phyloP scores from a whole-genome alignment of 352 stramenopile genomes.

The Pythium volutum region DNA sequence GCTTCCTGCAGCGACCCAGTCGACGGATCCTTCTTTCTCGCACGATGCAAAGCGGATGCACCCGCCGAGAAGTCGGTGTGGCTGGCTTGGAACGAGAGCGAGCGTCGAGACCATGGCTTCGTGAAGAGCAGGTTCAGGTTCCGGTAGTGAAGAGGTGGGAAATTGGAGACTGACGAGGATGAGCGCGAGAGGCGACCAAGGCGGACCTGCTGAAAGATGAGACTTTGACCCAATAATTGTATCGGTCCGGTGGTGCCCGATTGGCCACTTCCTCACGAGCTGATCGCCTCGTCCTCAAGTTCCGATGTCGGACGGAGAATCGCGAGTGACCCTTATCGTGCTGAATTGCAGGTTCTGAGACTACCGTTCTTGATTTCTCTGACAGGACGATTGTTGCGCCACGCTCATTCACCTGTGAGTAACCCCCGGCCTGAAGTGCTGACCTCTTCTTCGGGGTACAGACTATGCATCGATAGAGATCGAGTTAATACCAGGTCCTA shows the following conservation, averaged over 20 bases:
- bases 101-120: neutral
- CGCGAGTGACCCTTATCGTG: too few species aligned
- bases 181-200: too few species aligned
- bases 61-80: neutral
- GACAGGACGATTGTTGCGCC: too few species aligned
- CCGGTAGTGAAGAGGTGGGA: neutral
- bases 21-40: neutral
- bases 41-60: neutral
- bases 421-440: too few species aligned
- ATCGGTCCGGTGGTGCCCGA: neutral
- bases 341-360: too few species aligned
- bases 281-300: neutral
- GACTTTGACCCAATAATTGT: neutral
- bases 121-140: neutral
- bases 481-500: too few species aligned
- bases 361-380: too few species aligned
- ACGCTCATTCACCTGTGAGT: too few species aligned
- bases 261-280: neutral
- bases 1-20: neutral
- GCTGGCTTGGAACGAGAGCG: neutral
- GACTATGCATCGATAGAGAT: too few species aligned
- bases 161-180: neutral
- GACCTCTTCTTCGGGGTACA: too few species aligned
- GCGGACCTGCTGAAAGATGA: neutral
- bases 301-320: neutral